Base-by-base conservation (phyloP, 306 rosid species). In the Begonia masoniana region DNA sequence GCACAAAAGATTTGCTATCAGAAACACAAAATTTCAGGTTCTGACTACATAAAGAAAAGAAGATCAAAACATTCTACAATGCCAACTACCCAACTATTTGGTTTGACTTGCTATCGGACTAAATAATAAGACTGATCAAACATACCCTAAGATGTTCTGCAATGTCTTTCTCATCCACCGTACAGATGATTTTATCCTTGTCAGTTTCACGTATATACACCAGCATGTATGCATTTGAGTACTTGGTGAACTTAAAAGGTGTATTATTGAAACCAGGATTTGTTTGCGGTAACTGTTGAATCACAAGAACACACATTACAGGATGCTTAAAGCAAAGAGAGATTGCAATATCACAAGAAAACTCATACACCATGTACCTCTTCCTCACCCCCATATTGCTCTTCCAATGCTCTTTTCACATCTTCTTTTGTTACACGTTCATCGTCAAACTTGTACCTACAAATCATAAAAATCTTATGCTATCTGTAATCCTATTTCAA, bases 351-450 rank as follows among this genome's bases (percentile, higher is more conserved):
- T 41, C 46, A 61, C 60, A 13, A 36, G 46, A 43, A 61, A 23
- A 35, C 53, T 26, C 51, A 60, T 13, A 51, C 61, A 76, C 59
- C 5, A 47, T 48, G 15, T 78, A 92, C 99, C 95, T 92, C 99
- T 66, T 92, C 99, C 78, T 92, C 96, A 12, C 95, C 96, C 66
- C 99, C 99, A 68, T 92, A 92, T 69, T 92, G 99, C 80, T 92
- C 99, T 83, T 92, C 99, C 39, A 92, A 52, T 47, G 95, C 99
- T 73, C 95, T 81, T 69, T 86, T 92, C 45, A 75, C 66, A 56
- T 92, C 99, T 68, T 92, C 99, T 76, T 92, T 92, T 15, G 99
- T 92, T 47, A 92, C 99, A 54, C 95, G 74, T 68, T 92, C 99
- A 70, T 92, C 99, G 52, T 92, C 99, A 72, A 86, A 92, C 63